These are phyloP conservation scores for Amylostereum areolatum DNA, from an alignment of 1,284 basidiomycete genomes.

Conservation along the genomic window DNA sequence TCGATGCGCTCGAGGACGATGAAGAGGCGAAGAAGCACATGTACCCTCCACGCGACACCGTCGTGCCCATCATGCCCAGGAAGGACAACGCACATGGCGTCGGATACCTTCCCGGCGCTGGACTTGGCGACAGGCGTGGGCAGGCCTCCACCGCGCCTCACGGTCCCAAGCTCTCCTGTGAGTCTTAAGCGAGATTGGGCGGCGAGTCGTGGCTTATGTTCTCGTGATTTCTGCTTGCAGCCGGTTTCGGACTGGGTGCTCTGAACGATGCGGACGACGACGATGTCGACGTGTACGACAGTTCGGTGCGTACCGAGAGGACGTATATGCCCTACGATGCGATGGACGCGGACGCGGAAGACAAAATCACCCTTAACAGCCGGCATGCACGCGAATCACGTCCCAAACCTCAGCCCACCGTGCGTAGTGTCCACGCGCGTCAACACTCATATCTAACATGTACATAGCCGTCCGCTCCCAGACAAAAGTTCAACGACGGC, in stretches of 20 bases:
- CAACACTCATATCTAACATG: neutral
- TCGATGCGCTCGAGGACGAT: slow-evolving; percentile 35
- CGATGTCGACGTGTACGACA: slow-evolving; percentile 81
- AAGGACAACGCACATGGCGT: slow-evolving; percentile 80
- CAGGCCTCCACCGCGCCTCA: slow-evolving; percentile 23
- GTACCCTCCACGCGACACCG: slow-evolving; percentile 80
- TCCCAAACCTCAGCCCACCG: neutral
- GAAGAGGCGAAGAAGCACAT: slow-evolving; percentile 82
- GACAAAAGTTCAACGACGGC: slow-evolving; percentile 53
- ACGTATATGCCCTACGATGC: slow-evolving; percentile 68
- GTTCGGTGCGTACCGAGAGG: slow-evolving; percentile 26
- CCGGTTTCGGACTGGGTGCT: slow-evolving; percentile 82
- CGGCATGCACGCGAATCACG: slow-evolving; percentile 2
- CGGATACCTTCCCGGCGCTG: slow-evolving; percentile 66
- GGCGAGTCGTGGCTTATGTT: neutral
- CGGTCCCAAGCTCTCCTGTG: slow-evolving; percentile 60
- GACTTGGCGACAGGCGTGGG: slow-evolving; percentile 54
- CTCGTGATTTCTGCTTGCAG: slow-evolving; percentile 27
- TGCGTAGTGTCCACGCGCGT: neutral
- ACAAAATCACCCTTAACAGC: slow-evolving; percentile 35
- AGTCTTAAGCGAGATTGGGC: slow-evolving; percentile 9
- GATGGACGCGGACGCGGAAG: slow-evolving; percentile 57
- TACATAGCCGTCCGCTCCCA: neutral
- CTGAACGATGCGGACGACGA: slow-evolving; percentile 87
- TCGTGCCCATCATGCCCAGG: slow-evolving; percentile 52